Conservation (phyloP, 2,329 filamentous ascomycete genomes). For the Mollisiaceae sp. region DNA sequence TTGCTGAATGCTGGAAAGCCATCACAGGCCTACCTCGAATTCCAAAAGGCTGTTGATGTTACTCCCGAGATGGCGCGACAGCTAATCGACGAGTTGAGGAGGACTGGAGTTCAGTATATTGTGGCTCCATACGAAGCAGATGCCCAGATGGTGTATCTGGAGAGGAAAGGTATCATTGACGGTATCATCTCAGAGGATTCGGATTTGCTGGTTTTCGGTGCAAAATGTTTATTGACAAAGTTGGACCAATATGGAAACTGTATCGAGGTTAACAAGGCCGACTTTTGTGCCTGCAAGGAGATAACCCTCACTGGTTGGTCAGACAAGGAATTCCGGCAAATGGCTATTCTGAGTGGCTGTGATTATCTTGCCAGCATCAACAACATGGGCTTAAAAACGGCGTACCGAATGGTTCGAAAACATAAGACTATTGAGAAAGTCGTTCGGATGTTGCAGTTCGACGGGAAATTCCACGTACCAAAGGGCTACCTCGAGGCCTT, state of each 20-base stretch:
- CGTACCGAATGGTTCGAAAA: constrained; percentile 87
- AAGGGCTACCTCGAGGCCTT: constrained; percentile 82
- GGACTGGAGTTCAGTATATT: constrained; percentile 78
- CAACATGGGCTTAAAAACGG: constrained; percentile 90
- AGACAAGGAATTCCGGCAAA: constrained; percentile 86
- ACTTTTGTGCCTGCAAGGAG: constrained; percentile 88
- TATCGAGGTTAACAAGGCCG: constrained; percentile 85
- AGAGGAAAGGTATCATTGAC: constrained; percentile 80
- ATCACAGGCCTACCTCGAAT: constrained; percentile 79
- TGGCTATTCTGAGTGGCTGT: constrained; percentile 96
- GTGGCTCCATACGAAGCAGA: constrained; percentile 98
- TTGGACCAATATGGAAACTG: constrained; percentile 93
- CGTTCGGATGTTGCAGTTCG: constrained; percentile 83
- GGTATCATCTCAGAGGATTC: constrained; percentile 97
- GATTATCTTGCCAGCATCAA: constrained; percentile 90
- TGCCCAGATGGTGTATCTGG: constrained; percentile 93
- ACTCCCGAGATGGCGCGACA: constrained; percentile 94
- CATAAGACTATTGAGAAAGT: constrained; percentile 86
- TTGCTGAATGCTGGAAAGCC: constrained; percentile 81
- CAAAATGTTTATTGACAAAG: constrained; percentile 88
- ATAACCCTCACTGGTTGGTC: constrained; percentile 91
- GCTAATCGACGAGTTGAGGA: constrained; percentile 90
- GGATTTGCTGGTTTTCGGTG: constrained; percentile 93
- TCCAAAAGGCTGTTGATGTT: constrained; percentile 95
- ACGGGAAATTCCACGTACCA: constrained; percentile 83